These are phyloP conservation scores for Davidsoniella neocaledoniae DNA, from an alignment of 2,329 filamentous ascomycete genomes.

Conservation along the genomic window DNA sequence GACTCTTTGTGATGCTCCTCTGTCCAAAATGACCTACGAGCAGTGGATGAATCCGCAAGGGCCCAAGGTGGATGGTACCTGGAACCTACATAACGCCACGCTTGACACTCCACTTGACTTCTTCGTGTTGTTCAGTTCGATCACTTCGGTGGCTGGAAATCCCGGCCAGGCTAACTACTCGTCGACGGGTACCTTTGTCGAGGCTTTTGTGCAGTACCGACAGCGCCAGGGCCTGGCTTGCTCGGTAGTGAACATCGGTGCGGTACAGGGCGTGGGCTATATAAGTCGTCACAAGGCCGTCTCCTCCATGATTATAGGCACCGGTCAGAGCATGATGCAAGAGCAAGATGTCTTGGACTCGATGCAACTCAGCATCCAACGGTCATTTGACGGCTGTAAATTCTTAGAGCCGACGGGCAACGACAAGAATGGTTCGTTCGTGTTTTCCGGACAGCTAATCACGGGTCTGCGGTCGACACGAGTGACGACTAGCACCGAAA, in stretches of 20 bases:
- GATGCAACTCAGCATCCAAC: no score
- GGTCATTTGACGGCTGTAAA: no score
- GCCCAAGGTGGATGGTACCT: slow-evolving; percentile 22
- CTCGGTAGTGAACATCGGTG: no score
- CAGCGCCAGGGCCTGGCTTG: background rate
- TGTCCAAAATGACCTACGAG: slow-evolving; percentile 18
- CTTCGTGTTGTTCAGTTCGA: slow-evolving; percentile 23
- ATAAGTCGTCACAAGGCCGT: background rate
- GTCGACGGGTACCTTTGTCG: slow-evolving; percentile 20
- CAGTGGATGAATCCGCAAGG: slow-evolving; percentile 15
- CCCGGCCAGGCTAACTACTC: slow-evolving; percentile 25
- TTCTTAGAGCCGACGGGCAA: no score
- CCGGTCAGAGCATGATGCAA: no score
- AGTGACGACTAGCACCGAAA: no score
- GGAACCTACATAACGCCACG: slow-evolving; percentile 17
- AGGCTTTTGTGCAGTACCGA: slow-evolving; percentile 16
- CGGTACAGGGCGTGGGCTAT: no score
- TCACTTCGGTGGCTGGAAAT: slow-evolving; percentile 20
- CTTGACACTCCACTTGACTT: slow-evolving; percentile 19
- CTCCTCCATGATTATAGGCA: no score
- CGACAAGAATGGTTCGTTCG: no score
- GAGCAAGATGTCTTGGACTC: no score
- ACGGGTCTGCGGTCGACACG: no score
- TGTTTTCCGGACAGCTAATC: no score
- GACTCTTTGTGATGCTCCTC: slow-evolving; percentile 21